phyloP scores from a whole-genome alignment of 192 early-diverging fungal species.

The Coemansia sp. region DNA sequence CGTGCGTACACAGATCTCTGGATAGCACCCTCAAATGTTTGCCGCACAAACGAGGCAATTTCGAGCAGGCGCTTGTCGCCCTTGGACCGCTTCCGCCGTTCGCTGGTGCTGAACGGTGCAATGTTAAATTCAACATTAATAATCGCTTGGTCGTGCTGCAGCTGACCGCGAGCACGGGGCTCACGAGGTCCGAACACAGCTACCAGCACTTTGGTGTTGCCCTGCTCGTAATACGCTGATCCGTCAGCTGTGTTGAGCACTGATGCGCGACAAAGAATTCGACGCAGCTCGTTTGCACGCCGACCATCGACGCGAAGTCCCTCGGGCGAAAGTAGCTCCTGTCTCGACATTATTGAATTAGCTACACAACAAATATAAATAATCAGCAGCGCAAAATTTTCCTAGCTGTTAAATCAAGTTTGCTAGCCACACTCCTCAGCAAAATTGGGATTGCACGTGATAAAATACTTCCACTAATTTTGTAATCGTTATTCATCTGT shows the following conservation, averaged over 20 bases:
- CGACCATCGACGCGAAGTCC: conserved; percentile 94
- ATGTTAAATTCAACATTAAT: conserved; percentile 90
- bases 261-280: conserved; percentile 74
- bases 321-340: conserved; percentile 56
- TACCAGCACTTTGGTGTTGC: conserved; percentile 90
- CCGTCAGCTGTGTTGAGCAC: conserved; percentile 87
- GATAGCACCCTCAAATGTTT: conserved; percentile 91
- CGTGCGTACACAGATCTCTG: conserved; percentile 71
- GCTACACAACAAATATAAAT: no score
- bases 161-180: conserved; percentile 55
- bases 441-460: background rate
- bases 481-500: no score
- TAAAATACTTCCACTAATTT: background rate
- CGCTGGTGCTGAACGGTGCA: conserved; percentile 87
- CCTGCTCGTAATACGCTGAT: conserved; percentile 91
- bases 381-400: background rate
- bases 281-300: conserved; percentile 82
- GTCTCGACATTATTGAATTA: conserved; percentile 30
- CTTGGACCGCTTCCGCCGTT: conserved; percentile 79
- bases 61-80: conserved; percentile 91
- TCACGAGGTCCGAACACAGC: conserved; percentile 94
- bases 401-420: background rate
- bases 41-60: conserved; percentile 76
- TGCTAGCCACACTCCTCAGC: no score
- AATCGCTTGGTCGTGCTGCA: conserved; percentile 68